Base-by-base conservation (phyloP, 1,284 basidiomycete species). In the Cryptococcus depauperatus region DNA sequence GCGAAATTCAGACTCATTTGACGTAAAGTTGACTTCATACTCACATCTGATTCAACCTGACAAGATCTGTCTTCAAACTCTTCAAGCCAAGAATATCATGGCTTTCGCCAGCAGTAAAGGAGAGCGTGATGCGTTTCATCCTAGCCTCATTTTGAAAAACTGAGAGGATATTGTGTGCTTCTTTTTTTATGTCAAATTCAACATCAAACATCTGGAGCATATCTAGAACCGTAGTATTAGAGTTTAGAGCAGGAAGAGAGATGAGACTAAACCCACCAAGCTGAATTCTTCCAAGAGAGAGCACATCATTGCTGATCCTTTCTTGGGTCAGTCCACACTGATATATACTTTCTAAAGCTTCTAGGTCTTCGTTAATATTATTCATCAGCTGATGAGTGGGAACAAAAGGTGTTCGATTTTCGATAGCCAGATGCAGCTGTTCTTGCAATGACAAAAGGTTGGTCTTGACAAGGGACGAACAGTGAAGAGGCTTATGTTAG, bases 291-390 rank as follows among this genome's bases (percentile, higher is more conserved):
- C 71, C 72, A 11, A 74, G 52, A 7, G 71, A 71, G 14, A 73
- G 58, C 6, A 73, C 68, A 46, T 74, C 73, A 44, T 73, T 72
- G 29, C 66, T 66, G 39, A 74, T 73, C 28, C 71, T 59, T 48
- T 72, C 71, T 56, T 74, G 72, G 11, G 69, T 57, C 19, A 72
- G 51, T 25, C 71, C 71, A 44, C 64, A 66, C 43, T 66, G 64
- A 43, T 69, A 66, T 35, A 69, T 65, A 42, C 63, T 64, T 45
- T 66, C 66, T 35, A 67, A 44, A 1, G 65, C 61, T 8, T 69
- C 69, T 5, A 73, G 51, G 50, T 69, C 70, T 38, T 73, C 70
- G 13, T 68, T 61, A 43, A 72, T 66, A 18, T 59, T 66, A 32
- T 48, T 54, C 25, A 73, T 41, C 5, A 72, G 50, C 38, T 64